Conservation (phyloP, 1,139 yeast genomes). For the Pichia sp. region DNA sequence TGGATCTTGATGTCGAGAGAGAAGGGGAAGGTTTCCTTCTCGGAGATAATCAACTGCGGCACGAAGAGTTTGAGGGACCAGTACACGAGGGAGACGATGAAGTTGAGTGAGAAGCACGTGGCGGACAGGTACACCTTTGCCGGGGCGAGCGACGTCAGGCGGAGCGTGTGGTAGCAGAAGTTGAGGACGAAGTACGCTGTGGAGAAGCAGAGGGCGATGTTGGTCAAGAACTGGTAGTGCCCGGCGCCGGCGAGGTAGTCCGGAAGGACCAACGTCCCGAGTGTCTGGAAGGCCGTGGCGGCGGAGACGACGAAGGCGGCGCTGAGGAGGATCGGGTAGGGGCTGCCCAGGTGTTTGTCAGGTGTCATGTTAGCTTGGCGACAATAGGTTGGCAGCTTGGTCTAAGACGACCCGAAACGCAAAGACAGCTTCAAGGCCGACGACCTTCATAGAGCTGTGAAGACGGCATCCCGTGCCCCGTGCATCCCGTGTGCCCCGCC, state of each 20-base stretch:
- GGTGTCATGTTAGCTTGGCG: not conserved
- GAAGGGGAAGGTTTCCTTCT: constrained; percentile 39
- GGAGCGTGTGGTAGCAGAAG: constrained; percentile 38
- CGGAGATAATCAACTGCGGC: constrained; percentile 40
- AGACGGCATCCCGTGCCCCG: too few species aligned
- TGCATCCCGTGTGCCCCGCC: too few species aligned
- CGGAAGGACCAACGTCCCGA: constrained; percentile 40
- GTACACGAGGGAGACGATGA: constrained; percentile 55
- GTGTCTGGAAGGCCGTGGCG: constrained; percentile 12
- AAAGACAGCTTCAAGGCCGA: too few species aligned
- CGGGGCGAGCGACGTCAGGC: constrained; percentile 24
- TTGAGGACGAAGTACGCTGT: constrained; percentile 43
- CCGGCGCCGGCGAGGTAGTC: constrained; percentile 50
- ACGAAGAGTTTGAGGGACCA: constrained; percentile 62
- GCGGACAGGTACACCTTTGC: constrained; percentile 47
- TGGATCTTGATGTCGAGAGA: constrained; percentile 54
- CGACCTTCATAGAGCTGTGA: too few species aligned
- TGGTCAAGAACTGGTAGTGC: constrained; percentile 65
- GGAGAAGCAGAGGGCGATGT: constrained; percentile 49
- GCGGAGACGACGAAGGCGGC: constrained; percentile 6
- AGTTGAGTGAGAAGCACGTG: constrained; percentile 52
- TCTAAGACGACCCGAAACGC: too few species aligned
- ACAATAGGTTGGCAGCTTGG: too few species aligned
- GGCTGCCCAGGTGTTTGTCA: constrained; percentile 1
- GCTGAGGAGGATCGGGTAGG: not conserved